These are phyloP conservation scores for Galerina sulciceps DNA, from an alignment of 768 basidiomycete genomes.

Conservation along the genomic window DNA sequence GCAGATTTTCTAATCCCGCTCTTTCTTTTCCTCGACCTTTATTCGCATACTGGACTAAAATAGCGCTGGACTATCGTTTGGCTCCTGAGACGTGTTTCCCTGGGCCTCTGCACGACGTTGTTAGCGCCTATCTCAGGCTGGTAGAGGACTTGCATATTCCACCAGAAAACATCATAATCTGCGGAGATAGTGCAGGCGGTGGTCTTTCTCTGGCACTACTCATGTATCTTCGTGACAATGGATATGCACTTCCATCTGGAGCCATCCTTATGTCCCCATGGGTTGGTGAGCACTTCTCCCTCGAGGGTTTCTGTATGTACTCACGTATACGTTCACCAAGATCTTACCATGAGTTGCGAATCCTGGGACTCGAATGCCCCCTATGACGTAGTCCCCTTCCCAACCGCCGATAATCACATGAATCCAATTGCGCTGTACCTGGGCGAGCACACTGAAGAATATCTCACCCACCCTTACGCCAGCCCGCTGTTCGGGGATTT, in stretches of 20 bases:
- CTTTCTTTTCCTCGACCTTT: slow-evolving; percentile 1
- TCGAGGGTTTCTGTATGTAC: background rate
- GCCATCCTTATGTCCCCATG: slow-evolving; percentile 93
- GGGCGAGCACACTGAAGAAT: slow-evolving; percentile 77
- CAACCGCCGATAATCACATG: slow-evolving; percentile 78
- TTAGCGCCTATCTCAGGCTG: slow-evolving; percentile 85
- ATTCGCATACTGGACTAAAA: background rate
- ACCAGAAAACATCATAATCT: slow-evolving; percentile 85
- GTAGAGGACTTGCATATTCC: slow-evolving; percentile 89
- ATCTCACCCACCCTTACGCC: slow-evolving; percentile 95
- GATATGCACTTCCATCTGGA: slow-evolving; percentile 81
- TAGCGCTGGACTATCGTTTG: slow-evolving; percentile 93
- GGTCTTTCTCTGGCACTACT: slow-evolving; percentile 83
- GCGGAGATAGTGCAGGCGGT: slow-evolving; percentile 95
- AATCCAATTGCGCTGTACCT: slow-evolving; percentile 96
- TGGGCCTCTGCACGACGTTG: slow-evolving; percentile 84
- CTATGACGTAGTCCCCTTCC: slow-evolving; percentile 83
- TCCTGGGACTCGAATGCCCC: slow-evolving; percentile 95
- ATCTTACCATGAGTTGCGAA: slow-evolving; percentile 95
- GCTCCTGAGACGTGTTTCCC: slow-evolving; percentile 96
- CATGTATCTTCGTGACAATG: slow-evolving; percentile 94
- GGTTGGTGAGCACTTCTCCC: slow-evolving; percentile 71
- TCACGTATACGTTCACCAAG: slow-evolving; percentile 37
- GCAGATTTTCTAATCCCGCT: background rate
- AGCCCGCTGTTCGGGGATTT: slow-evolving; percentile 94